Evolutionary conservation across 2,329 filamentous ascomycete species (phyloP), one percentile per base, ranked within the genome.

Genomic region (Capronia epimyces): DNA sequence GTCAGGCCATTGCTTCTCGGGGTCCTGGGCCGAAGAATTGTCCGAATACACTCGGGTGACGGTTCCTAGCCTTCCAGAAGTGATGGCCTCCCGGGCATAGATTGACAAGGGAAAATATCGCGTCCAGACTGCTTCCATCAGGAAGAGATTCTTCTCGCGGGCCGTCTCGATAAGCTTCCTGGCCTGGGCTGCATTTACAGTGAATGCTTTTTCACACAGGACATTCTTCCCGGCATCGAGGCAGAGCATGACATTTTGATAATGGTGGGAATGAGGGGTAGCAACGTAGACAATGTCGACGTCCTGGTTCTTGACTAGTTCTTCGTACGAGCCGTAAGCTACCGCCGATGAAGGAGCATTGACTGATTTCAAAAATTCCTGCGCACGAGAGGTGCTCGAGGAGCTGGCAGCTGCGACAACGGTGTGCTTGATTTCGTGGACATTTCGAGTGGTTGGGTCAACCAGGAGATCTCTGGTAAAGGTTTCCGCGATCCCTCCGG

Each of bases 51-150:
- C 43, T 18, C 34, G 71, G 69, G 76, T 66, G 20, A 83, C 75
- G 39, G 73, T 72, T 2, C 81, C 81, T 42, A 80, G 70, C 52
- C 69, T 70, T 43, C 75, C 75, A 2, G 71, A 71, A 1, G 66
- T 71, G 61, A 83, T 78, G 43, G 67, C 50, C 43, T 54, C 49
- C 2, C 56, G 56, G 7, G 56, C 53, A 21, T 56, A 52, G 27
- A 56, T 50, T 62, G 86, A 90, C 10, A 95, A 71, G 2, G 89
- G 89, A 71, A 95, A 93, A 72, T 85, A 93, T 53, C 89, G 78
- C 29, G 88, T 94, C 89, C 89, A 95, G 20, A 94, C 87, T 36
- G 87, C 87, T 70, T 91, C 87, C 86, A 90, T 89, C 54, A 91
- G 71, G 75, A 86, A 85, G 66, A 89, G 65, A 54, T 80, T 79